Conservation (phyloP, 2,329 filamentous ascomycete species). For the Claviceps cyperi region DNA sequence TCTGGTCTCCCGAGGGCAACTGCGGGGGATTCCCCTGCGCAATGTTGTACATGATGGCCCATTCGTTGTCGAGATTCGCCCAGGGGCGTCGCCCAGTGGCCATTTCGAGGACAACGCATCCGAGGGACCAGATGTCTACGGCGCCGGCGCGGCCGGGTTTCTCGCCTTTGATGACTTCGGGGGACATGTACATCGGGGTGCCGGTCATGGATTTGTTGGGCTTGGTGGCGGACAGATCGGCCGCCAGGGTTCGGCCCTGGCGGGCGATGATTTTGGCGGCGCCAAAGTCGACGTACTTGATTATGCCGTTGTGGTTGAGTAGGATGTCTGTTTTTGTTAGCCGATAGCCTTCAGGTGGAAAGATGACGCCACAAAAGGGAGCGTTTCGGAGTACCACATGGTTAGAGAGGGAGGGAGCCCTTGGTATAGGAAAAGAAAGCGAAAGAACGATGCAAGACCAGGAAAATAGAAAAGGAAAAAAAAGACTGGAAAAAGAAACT, state of each 20-base stretch:
- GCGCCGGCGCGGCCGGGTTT: slow-evolving; percentile 67
- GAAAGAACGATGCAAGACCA: background rate
- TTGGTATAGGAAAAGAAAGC: background rate
- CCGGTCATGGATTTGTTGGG: slow-evolving; percentile 89
- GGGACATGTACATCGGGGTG: slow-evolving; percentile 99
- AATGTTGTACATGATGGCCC: slow-evolving; percentile 99
- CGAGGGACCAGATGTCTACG: slow-evolving; percentile 91
- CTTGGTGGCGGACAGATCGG: slow-evolving; percentile 41
- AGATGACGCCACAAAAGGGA: background rate
- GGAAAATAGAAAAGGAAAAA: background rate
- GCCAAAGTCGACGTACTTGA: slow-evolving; percentile 98
- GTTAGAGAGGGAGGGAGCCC: background rate
- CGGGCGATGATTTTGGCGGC: slow-evolving; percentile 94
- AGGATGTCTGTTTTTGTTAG: slow-evolving; percentile 54
- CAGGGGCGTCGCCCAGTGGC: slow-evolving; percentile 86
- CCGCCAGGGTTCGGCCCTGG: slow-evolving; percentile 72
- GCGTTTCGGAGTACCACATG: background rate
- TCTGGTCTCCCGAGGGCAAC: slow-evolving; percentile 66
- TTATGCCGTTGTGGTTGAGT: slow-evolving; percentile 91
- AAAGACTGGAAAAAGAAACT: slow-evolving; percentile 24
- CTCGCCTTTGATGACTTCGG: slow-evolving; percentile 91
- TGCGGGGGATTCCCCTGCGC: slow-evolving; percentile 89
- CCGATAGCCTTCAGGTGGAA: slow-evolving; percentile 6
- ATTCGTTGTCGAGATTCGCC: slow-evolving; percentile 95
- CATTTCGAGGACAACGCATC: slow-evolving; percentile 96